These are phyloP conservation scores for Dissophora ornata DNA, from an alignment of 192 early-diverging fungal species.

Conservation along the genomic window DNA sequence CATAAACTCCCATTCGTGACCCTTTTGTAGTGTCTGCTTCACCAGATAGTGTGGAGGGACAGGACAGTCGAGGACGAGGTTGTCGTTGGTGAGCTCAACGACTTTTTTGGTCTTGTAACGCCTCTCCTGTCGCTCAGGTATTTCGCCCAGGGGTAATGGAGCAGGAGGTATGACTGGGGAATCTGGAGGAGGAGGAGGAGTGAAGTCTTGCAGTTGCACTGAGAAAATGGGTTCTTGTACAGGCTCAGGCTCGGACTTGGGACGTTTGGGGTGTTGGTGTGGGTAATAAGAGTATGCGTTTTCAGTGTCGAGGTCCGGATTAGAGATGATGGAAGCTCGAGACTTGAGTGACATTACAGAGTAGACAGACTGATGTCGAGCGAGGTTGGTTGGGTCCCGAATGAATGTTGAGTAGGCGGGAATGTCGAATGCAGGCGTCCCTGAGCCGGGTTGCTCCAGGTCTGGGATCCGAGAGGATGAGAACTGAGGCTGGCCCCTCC, in stretches of 20 bases:
- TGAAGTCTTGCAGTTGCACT: conserved; percentile 38
- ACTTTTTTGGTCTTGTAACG: conserved; percentile 64
- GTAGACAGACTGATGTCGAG: conserved; percentile 39
- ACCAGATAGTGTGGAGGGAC: conserved; percentile 67
- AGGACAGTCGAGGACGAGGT: conserved; percentile 78
- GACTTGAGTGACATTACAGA: conserved; percentile 40
- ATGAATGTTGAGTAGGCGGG: conserved; percentile 45
- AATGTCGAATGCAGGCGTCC: conserved; percentile 25
- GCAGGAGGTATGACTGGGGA: conserved; percentile 51
- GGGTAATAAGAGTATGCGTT: conserved; percentile 46
- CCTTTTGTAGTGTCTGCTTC: conserved; percentile 56
- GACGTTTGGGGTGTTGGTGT: conserved; percentile 14
- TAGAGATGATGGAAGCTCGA: conserved; percentile 31
- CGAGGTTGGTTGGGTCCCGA: conserved; percentile 25
- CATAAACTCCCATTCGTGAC: conserved; percentile 80
- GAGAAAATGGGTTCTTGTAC: conserved; percentile 24
- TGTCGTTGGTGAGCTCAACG: conserved; percentile 73
- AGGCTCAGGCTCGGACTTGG: conserved; percentile 19
- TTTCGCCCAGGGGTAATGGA: conserved; percentile 42
- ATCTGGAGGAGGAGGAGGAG: conserved; percentile 41
- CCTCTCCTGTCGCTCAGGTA: conserved; percentile 60
- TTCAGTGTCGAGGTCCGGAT: conserved; percentile 46
- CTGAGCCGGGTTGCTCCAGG: background rate
- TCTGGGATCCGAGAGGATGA: conserved; percentile 5
- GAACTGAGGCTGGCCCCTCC: conserved; percentile 9